Evolutionary conservation across 1,284 basidiomycete species (phyloP), one percentile per base, ranked within the genome.

Genomic region (Volvariella surrecta): DNA sequence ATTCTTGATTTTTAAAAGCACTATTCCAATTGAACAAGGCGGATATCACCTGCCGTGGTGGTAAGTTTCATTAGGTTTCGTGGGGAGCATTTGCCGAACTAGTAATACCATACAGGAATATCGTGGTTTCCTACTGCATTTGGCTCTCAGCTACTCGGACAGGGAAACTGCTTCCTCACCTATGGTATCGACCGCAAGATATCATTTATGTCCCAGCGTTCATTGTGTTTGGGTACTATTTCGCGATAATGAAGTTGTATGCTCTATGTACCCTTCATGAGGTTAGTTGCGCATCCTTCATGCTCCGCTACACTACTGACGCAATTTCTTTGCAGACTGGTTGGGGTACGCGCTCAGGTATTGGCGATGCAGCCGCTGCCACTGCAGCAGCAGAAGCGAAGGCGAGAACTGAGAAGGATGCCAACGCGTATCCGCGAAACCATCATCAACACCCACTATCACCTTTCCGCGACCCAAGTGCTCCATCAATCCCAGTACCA

Each of bases 151-250:
- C 80, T 7, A 94, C 90, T 2, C 79, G 90, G 48, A 90, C 90
- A 16, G 74, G 80, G 53, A 95, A 94, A 65, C 76, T 94, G 7
- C 67, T 92, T 4, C 91, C 91, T 0, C 90, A 94, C 67, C 70
- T 94, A 2, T 93, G 89, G 88, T 58, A 80, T 47, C 73, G 84
- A 31, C 91, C 91, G 1, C 76, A 82, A 56, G 86, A 94, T 57
- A 76, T 94, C 54, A 81, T 94, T 53, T 80, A 90, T 60, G 86
- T 94, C 9, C 90, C 90, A 3, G 89, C 87, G n/a, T 94, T 91
- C 66, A 89, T 93, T 55, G 56, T 82, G 3, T 93, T 93, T 57
- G 89, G 89, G 18, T 93, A 94, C 61, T 86, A 85, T 64, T 90
- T 89, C 54, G 81, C 87, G 10, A 66, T 90, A 53, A 90, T 92